These are phyloP conservation scores for Stephanodiscus triporus DNA, from an alignment of 108 stramenopile genomes.

Conservation along the genomic window DNA sequence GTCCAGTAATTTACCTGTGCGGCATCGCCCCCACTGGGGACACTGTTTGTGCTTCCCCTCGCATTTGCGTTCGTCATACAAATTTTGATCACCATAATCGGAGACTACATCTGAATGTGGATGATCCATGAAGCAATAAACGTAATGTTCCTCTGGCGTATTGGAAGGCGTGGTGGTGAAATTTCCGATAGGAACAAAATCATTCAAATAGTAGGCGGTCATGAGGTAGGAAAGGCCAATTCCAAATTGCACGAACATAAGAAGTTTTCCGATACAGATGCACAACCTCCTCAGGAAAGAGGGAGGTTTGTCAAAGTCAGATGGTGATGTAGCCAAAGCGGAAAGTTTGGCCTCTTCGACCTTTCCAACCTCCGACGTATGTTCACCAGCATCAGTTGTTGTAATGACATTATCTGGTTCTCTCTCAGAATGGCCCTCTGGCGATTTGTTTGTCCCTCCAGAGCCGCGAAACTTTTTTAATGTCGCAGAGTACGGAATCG, in stretches of 20 bases:
- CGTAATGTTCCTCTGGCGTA: slow-evolving; percentile 1
- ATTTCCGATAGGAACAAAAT: slow-evolving; percentile 18
- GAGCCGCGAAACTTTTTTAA: slow-evolving; percentile 6
- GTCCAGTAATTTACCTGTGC: slow-evolving; percentile 33
- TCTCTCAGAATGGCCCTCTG: not conserved
- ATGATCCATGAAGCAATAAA: slow-evolving; percentile 1
- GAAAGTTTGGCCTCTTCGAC: not conserved
- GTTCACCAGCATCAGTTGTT: not conserved
- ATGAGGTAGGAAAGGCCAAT: not conserved
- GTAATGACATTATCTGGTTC: not conserved
- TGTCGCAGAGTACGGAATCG: not conserved
- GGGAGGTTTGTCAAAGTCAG: not conserved
- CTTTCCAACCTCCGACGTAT: not conserved
- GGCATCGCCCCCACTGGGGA: slow-evolving; percentile 51
- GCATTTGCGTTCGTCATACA: slow-evolving; percentile 17
- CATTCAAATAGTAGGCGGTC: not conserved
- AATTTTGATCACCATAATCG: not conserved
- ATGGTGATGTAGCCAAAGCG: not conserved
- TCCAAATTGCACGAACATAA: not conserved
- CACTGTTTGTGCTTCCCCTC: slow-evolving; percentile 29
- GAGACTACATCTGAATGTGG: not conserved
- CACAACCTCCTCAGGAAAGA: not conserved
- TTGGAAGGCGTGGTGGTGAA: slow-evolving; percentile 21
- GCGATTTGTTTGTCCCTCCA: not conserved
- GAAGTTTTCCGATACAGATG: not conserved